A percentile compares a stretch with the other conserved stretches of the same genome.
Evolutionary conservation across 2,329 filamentous ascomycete genomes (phyloP).

Genomic region (Fusarium hainanense): DNA sequence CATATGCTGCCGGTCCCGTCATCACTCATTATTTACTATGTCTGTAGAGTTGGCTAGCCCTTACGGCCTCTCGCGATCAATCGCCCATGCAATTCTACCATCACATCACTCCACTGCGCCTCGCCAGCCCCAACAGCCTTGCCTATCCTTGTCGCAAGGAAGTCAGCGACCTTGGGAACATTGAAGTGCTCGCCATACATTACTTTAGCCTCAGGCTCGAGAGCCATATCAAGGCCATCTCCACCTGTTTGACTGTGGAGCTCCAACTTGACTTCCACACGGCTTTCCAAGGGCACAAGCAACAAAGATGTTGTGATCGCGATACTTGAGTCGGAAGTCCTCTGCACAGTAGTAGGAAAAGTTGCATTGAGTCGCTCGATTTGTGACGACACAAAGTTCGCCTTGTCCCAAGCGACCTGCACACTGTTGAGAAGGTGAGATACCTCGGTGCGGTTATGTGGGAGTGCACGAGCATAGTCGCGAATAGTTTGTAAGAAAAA

Average conservation of each 20-base stretch:
- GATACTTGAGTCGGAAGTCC: conserved; percentile 73
- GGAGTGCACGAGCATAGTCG: conserved; percentile 71
- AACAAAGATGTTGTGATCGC: conserved; percentile 71
- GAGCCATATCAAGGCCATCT: conserved; percentile 64
- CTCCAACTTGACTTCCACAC: conserved; percentile 71
- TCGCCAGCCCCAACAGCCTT: conserved; percentile 50
- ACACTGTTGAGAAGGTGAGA: conserved; percentile 69
- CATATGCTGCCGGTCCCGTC: conserved; percentile 37
- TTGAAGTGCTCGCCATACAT: conserved; percentile 85
- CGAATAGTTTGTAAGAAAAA: conserved; percentile 81
- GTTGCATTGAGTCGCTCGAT: conserved; percentile 70
- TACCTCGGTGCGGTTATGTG: conserved; percentile 67
- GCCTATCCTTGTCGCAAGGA: conserved; percentile 67
- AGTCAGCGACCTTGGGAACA: conserved; percentile 78
- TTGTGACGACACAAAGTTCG: conserved; percentile 67
- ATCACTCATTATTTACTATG: conserved; percentile 44
- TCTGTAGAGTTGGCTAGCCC: conserved; percentile 39
- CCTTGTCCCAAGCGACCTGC: conserved; percentile 73
- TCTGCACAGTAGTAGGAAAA: conserved; percentile 72
- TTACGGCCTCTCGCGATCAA: conserved; percentile 67
- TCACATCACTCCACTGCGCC: conserved; percentile 64
- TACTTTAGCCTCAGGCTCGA: conserved; percentile 68
- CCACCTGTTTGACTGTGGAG: conserved; percentile 60
- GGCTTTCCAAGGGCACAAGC: conserved; percentile 72
- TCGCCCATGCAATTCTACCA: conserved; percentile 66